Evolutionary conservation across 768 basidiomycete species (phyloP).

Genomic region (Hysterangium stoloniferum): DNA sequence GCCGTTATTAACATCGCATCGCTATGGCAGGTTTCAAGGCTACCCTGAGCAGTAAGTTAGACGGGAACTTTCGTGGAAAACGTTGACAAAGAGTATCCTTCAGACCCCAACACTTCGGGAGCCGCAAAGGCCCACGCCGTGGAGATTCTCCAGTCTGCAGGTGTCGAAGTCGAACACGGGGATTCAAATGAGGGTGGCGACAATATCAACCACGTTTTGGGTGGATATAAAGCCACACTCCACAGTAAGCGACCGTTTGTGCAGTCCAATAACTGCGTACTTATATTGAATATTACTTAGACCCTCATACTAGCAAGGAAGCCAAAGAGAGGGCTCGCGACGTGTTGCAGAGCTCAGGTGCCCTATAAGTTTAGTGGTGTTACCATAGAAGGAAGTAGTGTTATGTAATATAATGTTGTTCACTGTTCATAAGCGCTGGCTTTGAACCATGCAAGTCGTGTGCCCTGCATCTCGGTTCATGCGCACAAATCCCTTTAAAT

Average conservation of each 20-base stretch:
- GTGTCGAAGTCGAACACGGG: slow-evolving; percentile 25
- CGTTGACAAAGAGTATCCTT: too few relatives aligned
- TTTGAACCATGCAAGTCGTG: too few relatives aligned
- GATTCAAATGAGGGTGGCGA: slow-evolving; percentile 25
- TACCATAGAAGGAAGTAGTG: too few relatives aligned
- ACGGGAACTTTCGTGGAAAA: not conserved
- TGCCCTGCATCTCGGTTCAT: too few relatives aligned
- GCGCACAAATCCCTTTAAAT: too few relatives aligned
- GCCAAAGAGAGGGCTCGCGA: slow-evolving; percentile 43
- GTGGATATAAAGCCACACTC: slow-evolving; percentile 50
- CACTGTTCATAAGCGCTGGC: too few relatives aligned
- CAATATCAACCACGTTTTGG: slow-evolving; percentile 40
- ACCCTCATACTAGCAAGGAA: slow-evolving; percentile 48
- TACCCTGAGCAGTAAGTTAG: slow-evolving; percentile 1
- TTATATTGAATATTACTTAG: not conserved
- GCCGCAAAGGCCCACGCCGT: slow-evolving; percentile 47
- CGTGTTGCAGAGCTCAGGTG: slow-evolving; percentile 23
- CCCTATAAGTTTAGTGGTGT: too few relatives aligned
- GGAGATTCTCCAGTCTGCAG: slow-evolving; percentile 43
- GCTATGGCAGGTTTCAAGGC: slow-evolving; percentile 8
- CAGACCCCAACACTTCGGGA: slow-evolving; percentile 39
- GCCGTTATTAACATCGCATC: not conserved
- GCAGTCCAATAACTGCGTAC: not conserved
- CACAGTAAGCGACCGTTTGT: slow-evolving; percentile 28
- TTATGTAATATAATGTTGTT: too few relatives aligned